These are phyloP conservation scores for Talaromyces proteolyticus DNA, from an alignment of 495 filamentous ascomycete species.

Conservation along the genomic window DNA sequence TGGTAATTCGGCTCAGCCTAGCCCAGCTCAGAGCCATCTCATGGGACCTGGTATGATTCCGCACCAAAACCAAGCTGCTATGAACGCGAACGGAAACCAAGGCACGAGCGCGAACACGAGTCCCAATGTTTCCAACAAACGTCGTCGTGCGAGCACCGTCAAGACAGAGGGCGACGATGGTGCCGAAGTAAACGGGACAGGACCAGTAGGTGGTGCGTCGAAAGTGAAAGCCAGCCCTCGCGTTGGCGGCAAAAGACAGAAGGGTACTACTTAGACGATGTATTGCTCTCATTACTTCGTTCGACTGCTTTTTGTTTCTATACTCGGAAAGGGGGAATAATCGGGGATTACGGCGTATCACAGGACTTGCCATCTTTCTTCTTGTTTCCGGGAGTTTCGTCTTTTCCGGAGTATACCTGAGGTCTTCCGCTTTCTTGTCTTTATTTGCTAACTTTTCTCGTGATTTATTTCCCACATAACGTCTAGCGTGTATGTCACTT, in stretches of 20 bases:
- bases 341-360: slow-evolving; percentile 7
- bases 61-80: slow-evolving; percentile 68
- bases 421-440: not conserved
- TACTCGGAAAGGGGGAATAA: not conserved
- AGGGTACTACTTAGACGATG: slow-evolving; percentile 26
- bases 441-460: not conserved
- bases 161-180: slow-evolving; percentile 68
- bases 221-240: slow-evolving; percentile 56
- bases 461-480: not conserved
- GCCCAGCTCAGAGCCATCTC: slow-evolving; percentile 38
- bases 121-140: slow-evolving; percentile 72
- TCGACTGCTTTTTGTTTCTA: slow-evolving; percentile 1
- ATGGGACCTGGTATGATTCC: slow-evolving; percentile 54
- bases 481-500: not conserved
- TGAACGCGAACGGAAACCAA: slow-evolving; percentile 52
- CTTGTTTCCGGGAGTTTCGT: not conserved
- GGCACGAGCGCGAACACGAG: slow-evolving; percentile 79
- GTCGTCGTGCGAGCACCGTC: slow-evolving; percentile 68
- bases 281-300: not conserved
- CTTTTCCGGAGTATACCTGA: not conserved
- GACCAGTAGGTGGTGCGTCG: slow-evolving; percentile 21
- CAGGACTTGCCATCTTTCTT: slow-evolving; percentile 4
- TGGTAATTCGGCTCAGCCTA: slow-evolving; percentile 39
- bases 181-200: slow-evolving; percentile 44
- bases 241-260: slow-evolving; percentile 49